Evolutionary conservation across 208 protist species (phyloP), one percentile per base, ranked within the genome.

Genomic region (Wallacemonas sp.): DNA sequence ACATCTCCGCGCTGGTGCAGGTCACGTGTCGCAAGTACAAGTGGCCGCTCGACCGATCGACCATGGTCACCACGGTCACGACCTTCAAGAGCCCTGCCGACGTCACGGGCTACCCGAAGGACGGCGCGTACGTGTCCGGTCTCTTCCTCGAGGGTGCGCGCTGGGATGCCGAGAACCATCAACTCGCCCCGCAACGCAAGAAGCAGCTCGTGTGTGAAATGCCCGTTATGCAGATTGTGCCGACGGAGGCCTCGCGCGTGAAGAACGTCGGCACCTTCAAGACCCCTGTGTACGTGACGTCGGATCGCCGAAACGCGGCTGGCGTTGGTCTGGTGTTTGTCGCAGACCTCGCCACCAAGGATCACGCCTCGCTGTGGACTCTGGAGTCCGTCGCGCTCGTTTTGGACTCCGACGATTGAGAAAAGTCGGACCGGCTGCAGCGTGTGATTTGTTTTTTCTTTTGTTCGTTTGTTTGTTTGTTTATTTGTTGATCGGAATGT

Each of bases 281-380:
- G 32, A 98, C 98, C 17, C 99, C 99, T n/a, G 97, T 99, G 32
- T 99, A 99, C 85, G 92, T 99, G 9, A 99, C 98, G 23, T 92
- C 94, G 17, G 93, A 97, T 34, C 84, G 98, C 32, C 83, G 95
- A 11, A 99, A 98, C 65, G 97, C 97, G 9, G 98, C 97, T 63
- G 98, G 98, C 34, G 97, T 98, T 0, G 98, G 99, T n/a, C 78
- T 99, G 0, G 98, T 99, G 14, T 99, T 99, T 68, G 92, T 98
- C 69, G 98, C 98, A 0, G 95, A 99, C 60, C 74, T 99, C 17
- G 47, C 84, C 8, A 98, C 97, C 11, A 61, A 77, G 23, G 75
- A 92, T 36, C 99, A 99, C 76, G 23, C 71, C 0, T 98, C 92
- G 17, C 68, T 98, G 54, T 99, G 98, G 98, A 93, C 97, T 27